phyloP scores from a whole-genome alignment of 768 basidiomycete species.

The Udeniomyces megalosporus region DNA sequence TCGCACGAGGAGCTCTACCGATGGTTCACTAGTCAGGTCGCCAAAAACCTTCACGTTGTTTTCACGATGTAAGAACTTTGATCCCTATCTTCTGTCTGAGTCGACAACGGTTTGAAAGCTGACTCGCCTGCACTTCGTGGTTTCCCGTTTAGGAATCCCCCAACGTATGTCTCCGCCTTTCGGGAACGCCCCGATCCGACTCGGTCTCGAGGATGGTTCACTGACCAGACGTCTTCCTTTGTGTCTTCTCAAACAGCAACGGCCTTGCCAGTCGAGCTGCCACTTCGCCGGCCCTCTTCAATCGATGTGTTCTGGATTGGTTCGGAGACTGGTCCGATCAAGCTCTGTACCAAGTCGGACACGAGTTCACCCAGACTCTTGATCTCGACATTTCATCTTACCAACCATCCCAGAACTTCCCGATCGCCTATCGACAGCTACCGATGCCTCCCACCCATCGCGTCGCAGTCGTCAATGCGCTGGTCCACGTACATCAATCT shows the following conservation, averaged over 20 bases:
- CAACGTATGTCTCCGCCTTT: conserved; percentile 40
- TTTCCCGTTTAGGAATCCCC: conserved; percentile 5
- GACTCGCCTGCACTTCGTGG: background rate
- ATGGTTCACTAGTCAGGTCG: conserved; percentile 98
- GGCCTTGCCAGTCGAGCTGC: conserved; percentile 90
- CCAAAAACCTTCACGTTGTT: conserved; percentile 93
- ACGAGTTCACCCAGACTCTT: conserved; percentile 86
- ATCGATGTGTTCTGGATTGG: conserved; percentile 98
- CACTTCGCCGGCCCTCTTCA: conserved; percentile 85
- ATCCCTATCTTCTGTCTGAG: background rate
- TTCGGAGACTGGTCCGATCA: conserved; percentile 99
- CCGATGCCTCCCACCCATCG: conserved; percentile 77
- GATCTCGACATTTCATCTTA: conserved; percentile 81
- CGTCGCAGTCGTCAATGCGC: conserved; percentile 75
- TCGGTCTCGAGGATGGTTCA: too few species aligned
- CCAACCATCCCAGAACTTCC: conserved; percentile 64
- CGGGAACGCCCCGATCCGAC: too few species aligned
- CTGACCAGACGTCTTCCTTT: too few species aligned
- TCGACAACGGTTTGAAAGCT: background rate
- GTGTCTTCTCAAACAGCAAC: conserved; percentile 31
- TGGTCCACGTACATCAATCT: conserved; percentile 80
- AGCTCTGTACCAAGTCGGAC: conserved; percentile 92
- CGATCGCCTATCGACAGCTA: conserved; percentile 69
- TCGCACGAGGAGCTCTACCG: conserved; percentile 93
- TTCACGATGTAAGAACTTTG: conserved; percentile 73